Evolutionary conservation across 1,139 yeast genomes (phyloP), one percentile per base, ranked within the genome.

Genomic region (Geotrichum australiense): DNA sequence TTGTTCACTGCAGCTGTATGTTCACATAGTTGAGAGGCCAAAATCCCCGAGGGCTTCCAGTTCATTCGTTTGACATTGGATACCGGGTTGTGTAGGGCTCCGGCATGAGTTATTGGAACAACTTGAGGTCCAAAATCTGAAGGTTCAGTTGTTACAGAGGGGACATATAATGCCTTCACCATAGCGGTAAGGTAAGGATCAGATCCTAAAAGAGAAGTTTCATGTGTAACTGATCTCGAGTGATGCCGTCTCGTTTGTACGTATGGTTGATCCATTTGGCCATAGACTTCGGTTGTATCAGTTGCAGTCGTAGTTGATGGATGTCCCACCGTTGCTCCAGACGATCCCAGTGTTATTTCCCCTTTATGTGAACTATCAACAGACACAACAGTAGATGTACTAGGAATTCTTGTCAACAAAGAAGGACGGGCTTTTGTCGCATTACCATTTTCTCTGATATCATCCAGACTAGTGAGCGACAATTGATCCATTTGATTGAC

Each of bases 141-240:
- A 48, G 78, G 80, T 43, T 78, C 79, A 27, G 70, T 70, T 35
- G 80, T 56, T 1, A 72, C 63, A 0, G 87, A 83, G 25, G 71
- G 76, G 45, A 79, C 69, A 15, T 68, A 66, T 28, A 79, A 66
- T 11, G 67, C 69, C 8, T 68, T 66, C 44, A 87, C 65, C 53
- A 74, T 79, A 38, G 71, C 70, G 45, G 74, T 58, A 27, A 87
- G 75, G 47, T 73, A 77, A 1, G 80, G 80, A 51, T 82, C 81
- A 31, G 66, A 61, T 0, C 95, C 96, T 1, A 35, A 31, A 3
- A 16, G 15, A 21, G 22, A 24, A n/a, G 19, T 20, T 11, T 31
- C 26, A 12, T 15, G 11, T 4, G 16, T 28, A n/a, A 10, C 14
- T 12, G 12, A 14, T 7, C 30, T 21, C 12, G 24, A 11, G 16